Conservation (phyloP, 129 eudicot species). For the Lactuca sativa region DNA sequence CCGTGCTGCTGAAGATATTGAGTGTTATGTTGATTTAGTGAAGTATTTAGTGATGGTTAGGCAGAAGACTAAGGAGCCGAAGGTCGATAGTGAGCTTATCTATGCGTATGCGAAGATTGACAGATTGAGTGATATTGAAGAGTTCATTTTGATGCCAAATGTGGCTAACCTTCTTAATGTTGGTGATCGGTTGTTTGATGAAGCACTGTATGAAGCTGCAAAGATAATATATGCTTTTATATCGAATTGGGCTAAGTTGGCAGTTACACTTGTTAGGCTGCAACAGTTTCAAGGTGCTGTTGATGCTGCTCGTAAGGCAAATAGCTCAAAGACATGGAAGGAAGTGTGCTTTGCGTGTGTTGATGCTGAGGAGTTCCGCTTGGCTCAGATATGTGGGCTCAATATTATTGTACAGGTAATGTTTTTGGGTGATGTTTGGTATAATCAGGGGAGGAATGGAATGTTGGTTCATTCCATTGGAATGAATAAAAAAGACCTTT, state of each 20-base stretch:
- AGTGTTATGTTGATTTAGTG: constrained; percentile 80
- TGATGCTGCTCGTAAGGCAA: constrained; percentile 96
- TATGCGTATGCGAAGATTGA: constrained; percentile 94
- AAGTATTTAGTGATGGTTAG: constrained; percentile 88
- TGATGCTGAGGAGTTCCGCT: constrained; percentile 96
- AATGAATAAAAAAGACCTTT: too few relatives aligned
- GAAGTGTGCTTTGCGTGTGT: constrained; percentile 98
- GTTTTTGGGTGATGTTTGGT: neutral
- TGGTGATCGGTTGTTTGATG: constrained; percentile 94
- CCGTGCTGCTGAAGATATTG: constrained; percentile 69
- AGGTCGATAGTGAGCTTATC: constrained; percentile 91
- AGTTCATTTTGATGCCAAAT: constrained; percentile 93
- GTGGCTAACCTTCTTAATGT: constrained; percentile 92
- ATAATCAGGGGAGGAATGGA: too few relatives aligned
- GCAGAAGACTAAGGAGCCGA: constrained; percentile 91
- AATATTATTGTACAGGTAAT: constrained; percentile 86
- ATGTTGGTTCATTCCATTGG: too few relatives aligned
- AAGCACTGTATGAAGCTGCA: constrained; percentile 88
- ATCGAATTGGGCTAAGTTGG: constrained; percentile 94
- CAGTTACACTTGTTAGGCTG: constrained; percentile 78
- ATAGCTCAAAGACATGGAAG: constrained; percentile 95
- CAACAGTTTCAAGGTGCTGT: constrained; percentile 96
- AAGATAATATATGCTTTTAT: constrained; percentile 93
- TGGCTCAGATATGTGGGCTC: constrained; percentile 97
- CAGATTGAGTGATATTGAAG: constrained; percentile 84